Evolutionary conservation across 352 stramenopile genomes (phyloP), one percentile per base, ranked within the genome.

Genomic region (Pythium aquatile): DNA sequence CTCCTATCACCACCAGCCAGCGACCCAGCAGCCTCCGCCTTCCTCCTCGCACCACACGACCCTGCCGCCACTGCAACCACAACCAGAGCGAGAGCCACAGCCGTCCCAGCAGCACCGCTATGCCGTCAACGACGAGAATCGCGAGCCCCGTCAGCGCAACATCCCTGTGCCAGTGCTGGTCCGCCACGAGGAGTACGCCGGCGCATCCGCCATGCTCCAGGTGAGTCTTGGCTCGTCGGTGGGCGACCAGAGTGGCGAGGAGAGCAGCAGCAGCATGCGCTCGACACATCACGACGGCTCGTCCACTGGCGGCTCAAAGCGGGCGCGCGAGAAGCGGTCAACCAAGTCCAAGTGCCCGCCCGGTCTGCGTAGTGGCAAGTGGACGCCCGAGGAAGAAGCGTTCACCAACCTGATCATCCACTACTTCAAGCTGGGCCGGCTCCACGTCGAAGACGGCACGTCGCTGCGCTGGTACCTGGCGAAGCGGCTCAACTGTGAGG

Each of bases 331-430:
- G 64, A 94, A 94, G 68, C 79, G 86, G 1, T 95, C 86, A 28
- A 95, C 86, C 51, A 95, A 93, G 69, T 93, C 83, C 64, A 95
- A 95, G 72, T 93, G 84, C 49, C 77, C 84, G 7, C 86, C 86
- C 0, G 86, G 86, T 2, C 70, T 95, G 24, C 84, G 86, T 28
- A 93, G 83, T 32, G 86, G 86, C 69, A 95, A 95, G 70, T 96
- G 87, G 87, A 96, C 87, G 9, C 61, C 74, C 9, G 83, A 94
- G 48, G 87, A 96, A 68, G 83, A 94, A 52, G 72, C 77, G 52
- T 96, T 87, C 62, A 93, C 87, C 2, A 92, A 91, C 58, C 78
- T 83, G 74, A 81, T 94, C 61, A 96, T 93, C 64, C 77, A 94
- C 73, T 96, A 80, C 68, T 96, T 96, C 56, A 93, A 92, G 65